Evolutionary conservation across 23 red algal genomes (phyloP), one percentile per base, ranked within the genome.

Genomic region (Cyanidioschyzon merolae): DNA sequence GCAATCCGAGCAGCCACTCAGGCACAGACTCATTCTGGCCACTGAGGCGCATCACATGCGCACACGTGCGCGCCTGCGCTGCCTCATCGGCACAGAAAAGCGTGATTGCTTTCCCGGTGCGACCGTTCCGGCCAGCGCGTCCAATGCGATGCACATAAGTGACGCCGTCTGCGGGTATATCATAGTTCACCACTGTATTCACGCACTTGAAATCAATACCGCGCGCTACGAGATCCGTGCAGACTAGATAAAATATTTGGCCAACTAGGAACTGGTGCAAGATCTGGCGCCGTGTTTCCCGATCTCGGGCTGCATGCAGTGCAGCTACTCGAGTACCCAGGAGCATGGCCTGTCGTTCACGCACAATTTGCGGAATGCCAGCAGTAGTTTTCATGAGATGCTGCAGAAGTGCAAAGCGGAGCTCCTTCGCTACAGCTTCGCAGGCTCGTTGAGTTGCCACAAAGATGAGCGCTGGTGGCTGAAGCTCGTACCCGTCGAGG

Each of bases 61-160:
- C 63, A 35, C 63, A 71, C 16, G 12, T 71, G 63, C 63, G 63
- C n/a, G 63, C 63, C 7, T 35, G 30, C 36, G 38, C 35, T 25
- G 18, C 37, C 37, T 96, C 92, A 50, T 90, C 87, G 80, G 87
- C 83, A 26, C 77, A 87, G 34, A 96, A 96, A 40, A 96, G 45
- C 25, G 85, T 96, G 15, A 96, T 37, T 0, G 92, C 88, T 37
- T 39, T 18, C 35, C 83, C 75, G 32, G 50, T 86, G 16, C 34
- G 24, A 29, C 83, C 89, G 1, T 79, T 80, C 1, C 92, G 75
- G 0, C 92, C 92, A 1, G 88, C 85, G 21, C 92, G 58, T n/a
- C 92, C 92, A 40, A 96, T 90, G 38, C 92, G 84, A 76, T 96
- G 92, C 41, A 96, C 85, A 58, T 96, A 96, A 31, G 83, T 80